A percentile compares a stretch with the other conserved stretches of the same genome.
phyloP scores from a whole-genome alignment of 371 early-diverging fungal species.

The Mortierella sp. region DNA sequence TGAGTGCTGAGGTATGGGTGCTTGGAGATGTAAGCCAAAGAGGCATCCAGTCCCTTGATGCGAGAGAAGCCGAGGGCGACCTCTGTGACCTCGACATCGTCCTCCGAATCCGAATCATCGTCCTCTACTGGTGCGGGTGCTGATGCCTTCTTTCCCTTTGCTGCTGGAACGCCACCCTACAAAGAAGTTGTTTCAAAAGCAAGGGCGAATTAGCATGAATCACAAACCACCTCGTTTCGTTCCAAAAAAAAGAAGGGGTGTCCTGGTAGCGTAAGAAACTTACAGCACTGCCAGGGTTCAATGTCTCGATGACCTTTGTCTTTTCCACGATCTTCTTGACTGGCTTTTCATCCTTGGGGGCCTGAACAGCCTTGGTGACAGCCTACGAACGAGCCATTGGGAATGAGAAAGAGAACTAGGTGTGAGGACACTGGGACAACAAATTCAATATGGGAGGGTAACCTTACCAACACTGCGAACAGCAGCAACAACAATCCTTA shows the following conservation, averaged over 20 bases:
- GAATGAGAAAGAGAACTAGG: background rate
- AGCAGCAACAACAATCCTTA: slow-evolving; percentile 41
- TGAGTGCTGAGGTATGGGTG: slow-evolving; percentile 81
- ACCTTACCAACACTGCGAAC: background rate
- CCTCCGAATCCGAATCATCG: slow-evolving; percentile 69
- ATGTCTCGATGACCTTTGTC: slow-evolving; percentile 77
- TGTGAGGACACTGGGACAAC: background rate
- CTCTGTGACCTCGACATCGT: slow-evolving; percentile 73
- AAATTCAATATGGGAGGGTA: background rate
- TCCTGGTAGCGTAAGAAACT: slow-evolving; percentile 15
- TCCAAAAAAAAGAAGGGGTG: background rate
- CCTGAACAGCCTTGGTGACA: slow-evolving; percentile 63
- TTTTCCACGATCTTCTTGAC: slow-evolving; percentile 63
- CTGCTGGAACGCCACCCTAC: slow-evolving; percentile 45
- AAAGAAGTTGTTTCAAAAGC: background rate
- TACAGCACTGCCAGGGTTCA: slow-evolving; percentile 77
- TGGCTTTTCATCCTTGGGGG: slow-evolving; percentile 47
- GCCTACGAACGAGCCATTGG: slow-evolving; percentile 51
- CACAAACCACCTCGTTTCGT: background rate
- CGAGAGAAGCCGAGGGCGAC: slow-evolving; percentile 75
- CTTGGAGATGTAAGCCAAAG: slow-evolving; percentile 75
- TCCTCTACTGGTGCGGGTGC: slow-evolving; percentile 22
- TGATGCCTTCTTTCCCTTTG: slow-evolving; percentile 29
- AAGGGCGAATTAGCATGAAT: background rate
- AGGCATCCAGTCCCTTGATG: slow-evolving; percentile 75